These are phyloP conservation scores for Polygonum maritimum DNA, from an alignment of 148 eudicot genomes.

Conservation along the genomic window DNA sequence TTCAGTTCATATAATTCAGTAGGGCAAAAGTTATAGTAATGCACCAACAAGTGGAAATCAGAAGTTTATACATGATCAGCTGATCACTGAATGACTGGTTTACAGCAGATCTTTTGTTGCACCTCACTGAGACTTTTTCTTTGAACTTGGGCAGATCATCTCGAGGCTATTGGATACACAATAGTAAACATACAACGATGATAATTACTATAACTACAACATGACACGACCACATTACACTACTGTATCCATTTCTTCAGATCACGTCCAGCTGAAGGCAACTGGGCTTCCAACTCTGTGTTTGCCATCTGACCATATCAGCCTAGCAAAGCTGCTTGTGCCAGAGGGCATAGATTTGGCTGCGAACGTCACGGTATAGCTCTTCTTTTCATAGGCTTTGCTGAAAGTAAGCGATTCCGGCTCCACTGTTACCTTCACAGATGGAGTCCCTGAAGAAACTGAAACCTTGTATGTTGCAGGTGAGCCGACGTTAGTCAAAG, in stretches of 20 bases:
- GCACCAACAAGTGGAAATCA: not conserved
- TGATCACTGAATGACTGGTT: not conserved
- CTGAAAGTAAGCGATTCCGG: slow-evolving; percentile 62
- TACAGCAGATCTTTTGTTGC: not conserved
- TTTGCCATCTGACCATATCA: slow-evolving; percentile 69
- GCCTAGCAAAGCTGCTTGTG: slow-evolving; percentile 49
- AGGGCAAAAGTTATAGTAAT: no score
- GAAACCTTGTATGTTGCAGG: slow-evolving; percentile 67
- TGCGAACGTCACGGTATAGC: slow-evolving; percentile 54
- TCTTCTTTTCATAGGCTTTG: slow-evolving; percentile 45
- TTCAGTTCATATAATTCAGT: no score
- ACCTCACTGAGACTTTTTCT: not conserved
- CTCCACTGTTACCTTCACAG: slow-evolving; percentile 50
- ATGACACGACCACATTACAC: slow-evolving; percentile 4
- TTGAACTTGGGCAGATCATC: not conserved
- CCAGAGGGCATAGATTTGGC: slow-evolving; percentile 79
- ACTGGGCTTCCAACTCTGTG: slow-evolving; percentile 72
- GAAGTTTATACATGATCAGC: not conserved
- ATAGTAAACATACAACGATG: not conserved
- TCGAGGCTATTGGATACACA: not conserved
- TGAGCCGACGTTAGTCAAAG: slow-evolving; percentile 66
- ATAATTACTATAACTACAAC: not conserved
- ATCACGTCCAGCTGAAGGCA: slow-evolving; percentile 66
- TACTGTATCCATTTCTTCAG: not conserved
- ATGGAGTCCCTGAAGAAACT: slow-evolving; percentile 28